Evolutionary conservation across 2,329 filamentous ascomycete species (phyloP).

Genomic region (Oidium heveae): DNA sequence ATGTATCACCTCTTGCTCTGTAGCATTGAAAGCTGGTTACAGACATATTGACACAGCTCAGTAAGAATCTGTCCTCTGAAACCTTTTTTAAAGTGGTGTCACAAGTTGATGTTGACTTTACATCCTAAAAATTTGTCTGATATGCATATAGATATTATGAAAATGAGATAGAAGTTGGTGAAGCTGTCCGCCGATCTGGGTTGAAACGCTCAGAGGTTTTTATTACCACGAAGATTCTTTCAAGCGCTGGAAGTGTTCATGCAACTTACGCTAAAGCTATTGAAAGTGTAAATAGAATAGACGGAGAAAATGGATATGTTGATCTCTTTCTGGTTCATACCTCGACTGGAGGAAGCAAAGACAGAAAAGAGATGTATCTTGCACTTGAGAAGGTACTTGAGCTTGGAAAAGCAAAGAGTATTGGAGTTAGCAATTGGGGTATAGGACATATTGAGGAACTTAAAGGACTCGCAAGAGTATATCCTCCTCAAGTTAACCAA

Average conservation of each 20-base stretch:
- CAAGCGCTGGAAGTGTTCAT: conserved; percentile 25
- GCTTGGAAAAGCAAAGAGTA: conserved; percentile 34
- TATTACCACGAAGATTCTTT: conserved; percentile 45
- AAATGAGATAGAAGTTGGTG: conserved; percentile 42
- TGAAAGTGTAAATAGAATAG: conserved; percentile 37
- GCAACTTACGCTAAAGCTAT: conserved; percentile 31
- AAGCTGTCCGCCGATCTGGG: conserved; percentile 30
- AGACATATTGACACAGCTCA: conserved; percentile 39
- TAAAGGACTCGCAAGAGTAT: conserved; percentile 35
- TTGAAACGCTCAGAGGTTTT: conserved; percentile 34
- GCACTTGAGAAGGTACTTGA: conserved; percentile 35
- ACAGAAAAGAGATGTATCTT: conserved; percentile 36
- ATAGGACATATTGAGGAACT: conserved; percentile 43
- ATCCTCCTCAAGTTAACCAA: conserved; percentile 50
- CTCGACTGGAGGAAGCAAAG: conserved; percentile 26
- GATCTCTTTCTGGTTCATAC: conserved; percentile 49
- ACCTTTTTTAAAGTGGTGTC: background rate
- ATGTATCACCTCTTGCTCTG: conserved; percentile 31
- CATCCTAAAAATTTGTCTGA: background rate
- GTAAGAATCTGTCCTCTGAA: conserved; percentile 1
- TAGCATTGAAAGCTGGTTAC: conserved; percentile 31
- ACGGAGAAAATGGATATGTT: conserved; percentile 32
- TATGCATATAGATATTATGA: conserved; percentile 28
- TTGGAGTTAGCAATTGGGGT: conserved; percentile 52
- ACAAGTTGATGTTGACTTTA: background rate